These are phyloP conservation scores for Gossypium gossypioides DNA, from an alignment of 441 rosid genomes.

Conservation along the genomic window DNA sequence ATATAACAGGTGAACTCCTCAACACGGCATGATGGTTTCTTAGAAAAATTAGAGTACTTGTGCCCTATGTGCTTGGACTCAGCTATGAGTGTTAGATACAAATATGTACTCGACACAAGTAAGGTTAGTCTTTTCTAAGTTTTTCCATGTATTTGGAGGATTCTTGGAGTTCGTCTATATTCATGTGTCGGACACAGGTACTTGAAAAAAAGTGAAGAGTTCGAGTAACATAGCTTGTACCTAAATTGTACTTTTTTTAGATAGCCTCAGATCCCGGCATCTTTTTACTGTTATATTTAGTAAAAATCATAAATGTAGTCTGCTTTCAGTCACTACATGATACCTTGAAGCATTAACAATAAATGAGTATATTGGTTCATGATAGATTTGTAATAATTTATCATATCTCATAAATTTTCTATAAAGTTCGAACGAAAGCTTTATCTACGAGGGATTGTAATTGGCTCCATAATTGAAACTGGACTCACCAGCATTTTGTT, in stretches of 20 bases:
- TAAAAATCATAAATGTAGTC: background rate
- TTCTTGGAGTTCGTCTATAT: too few relatives aligned
- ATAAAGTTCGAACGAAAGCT: background rate
- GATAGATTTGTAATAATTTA: background rate
- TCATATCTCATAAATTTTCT: background rate
- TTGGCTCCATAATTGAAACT: background rate
- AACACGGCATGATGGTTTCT: background rate
- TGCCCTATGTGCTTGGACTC: too few relatives aligned
- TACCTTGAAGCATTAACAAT: background rate
- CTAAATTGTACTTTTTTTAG: background rate
- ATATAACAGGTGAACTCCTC: background rate
- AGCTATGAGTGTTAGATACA: too few relatives aligned
- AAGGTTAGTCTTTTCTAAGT: too few relatives aligned
- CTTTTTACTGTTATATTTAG: background rate
- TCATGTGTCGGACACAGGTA: too few relatives aligned
- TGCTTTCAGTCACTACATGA: background rate
- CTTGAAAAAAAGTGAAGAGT: too few relatives aligned
- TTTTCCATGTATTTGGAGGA: too few relatives aligned
- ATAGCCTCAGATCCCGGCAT: background rate
- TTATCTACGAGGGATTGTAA: background rate
- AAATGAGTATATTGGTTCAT: background rate
- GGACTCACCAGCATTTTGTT: constrained; percentile 77
- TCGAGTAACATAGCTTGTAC: background rate
- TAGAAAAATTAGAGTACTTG: background rate
- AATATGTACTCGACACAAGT: too few relatives aligned